These are phyloP conservation scores for Tricholoma saponaceum DNA, from an alignment of 768 basidiomycete genomes.

Conservation along the genomic window DNA sequence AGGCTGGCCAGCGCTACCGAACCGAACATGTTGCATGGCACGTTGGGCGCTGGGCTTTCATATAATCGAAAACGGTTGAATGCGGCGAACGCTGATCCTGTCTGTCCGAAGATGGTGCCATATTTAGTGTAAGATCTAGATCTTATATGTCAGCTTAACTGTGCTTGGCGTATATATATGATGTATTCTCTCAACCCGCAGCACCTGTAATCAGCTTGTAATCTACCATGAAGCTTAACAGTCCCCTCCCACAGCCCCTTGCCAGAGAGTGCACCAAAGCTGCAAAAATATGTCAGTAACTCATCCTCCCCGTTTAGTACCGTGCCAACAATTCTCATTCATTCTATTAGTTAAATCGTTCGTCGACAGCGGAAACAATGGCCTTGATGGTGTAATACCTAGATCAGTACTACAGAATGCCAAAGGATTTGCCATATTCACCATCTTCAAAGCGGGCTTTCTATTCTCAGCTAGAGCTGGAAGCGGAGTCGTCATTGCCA, in stretches of 20 bases:
- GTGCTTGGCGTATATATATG: not conserved
- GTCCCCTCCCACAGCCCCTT: conserved; percentile 52
- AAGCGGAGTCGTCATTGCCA: conserved; percentile 86
- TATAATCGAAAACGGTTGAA: too few relatives aligned
- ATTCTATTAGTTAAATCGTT: conserved; percentile 68
- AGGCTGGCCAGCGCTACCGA: too few relatives aligned
- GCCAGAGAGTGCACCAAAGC: conserved; percentile 87
- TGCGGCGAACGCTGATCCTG: too few relatives aligned
- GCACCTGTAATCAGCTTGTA: not conserved
- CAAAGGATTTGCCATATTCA: conserved; percentile 86
- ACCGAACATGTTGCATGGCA: too few relatives aligned
- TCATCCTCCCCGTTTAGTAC: conserved; percentile 5
- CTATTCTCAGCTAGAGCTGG: conserved; percentile 79
- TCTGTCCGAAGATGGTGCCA: too few relatives aligned
- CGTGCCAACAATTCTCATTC: conserved; percentile 1
- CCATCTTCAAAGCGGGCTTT: conserved; percentile 75
- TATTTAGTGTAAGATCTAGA: not conserved
- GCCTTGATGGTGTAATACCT: conserved; percentile 72
- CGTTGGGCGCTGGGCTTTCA: too few relatives aligned
- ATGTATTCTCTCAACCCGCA: not conserved
- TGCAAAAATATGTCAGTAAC: conserved; percentile 71
- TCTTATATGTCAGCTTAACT: not conserved
- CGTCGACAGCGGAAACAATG: conserved; percentile 75
- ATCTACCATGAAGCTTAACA: conserved; percentile 41
- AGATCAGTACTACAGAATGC: conserved; percentile 46